Conservation (phyloP, 139 green algal genomes). For the Picochlorum sp. region DNA sequence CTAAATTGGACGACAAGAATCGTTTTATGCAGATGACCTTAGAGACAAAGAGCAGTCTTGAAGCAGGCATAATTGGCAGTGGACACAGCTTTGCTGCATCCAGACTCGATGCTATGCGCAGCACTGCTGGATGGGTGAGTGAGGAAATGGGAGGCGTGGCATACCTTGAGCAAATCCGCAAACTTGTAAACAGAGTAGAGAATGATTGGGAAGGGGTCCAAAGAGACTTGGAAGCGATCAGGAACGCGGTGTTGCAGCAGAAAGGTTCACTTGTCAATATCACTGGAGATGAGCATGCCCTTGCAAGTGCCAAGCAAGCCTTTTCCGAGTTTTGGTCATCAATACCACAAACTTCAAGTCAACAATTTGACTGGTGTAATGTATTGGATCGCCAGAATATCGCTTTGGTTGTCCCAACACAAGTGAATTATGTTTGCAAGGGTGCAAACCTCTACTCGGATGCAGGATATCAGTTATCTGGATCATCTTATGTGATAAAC, state of each 20-base stretch:
- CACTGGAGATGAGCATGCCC: constrained; percentile 73
- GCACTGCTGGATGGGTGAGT: constrained; percentile 60
- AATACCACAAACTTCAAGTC: constrained; percentile 44
- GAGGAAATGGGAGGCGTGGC: constrained; percentile 84
- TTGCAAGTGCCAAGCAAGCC: constrained; percentile 38
- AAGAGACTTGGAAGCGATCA: constrained; percentile 55
- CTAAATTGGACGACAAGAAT: constrained; percentile 72
- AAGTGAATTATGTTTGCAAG: constrained; percentile 99
- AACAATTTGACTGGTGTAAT: constrained; percentile 14
- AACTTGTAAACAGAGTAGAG: constrained; percentile 75
- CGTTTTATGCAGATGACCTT: constrained; percentile 93
- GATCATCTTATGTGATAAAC: constrained; percentile 86
- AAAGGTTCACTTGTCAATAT: constrained; percentile 84
- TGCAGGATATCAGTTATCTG: constrained; percentile 81
- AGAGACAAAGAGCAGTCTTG: constrained; percentile 81
- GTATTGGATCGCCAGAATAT: constrained; percentile 63
- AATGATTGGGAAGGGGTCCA: constrained; percentile 71
- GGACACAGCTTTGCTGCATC: constrained; percentile 75
- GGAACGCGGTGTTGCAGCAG: constrained; percentile 56
- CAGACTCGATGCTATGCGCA: constrained; percentile 79
- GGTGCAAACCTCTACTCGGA: constrained; percentile 90
- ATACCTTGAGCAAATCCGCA: constrained; percentile 83
- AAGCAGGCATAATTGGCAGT: constrained; percentile 59
- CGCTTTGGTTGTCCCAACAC: constrained; percentile 86
- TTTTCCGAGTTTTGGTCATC: constrained; percentile 66